A percentile compares a stretch with the other conserved stretches of the same genome.
These are phyloP conservation scores for Pleomassaria siparia DNA, from an alignment of 2,329 filamentous ascomycete species.

Conservation along the genomic window DNA sequence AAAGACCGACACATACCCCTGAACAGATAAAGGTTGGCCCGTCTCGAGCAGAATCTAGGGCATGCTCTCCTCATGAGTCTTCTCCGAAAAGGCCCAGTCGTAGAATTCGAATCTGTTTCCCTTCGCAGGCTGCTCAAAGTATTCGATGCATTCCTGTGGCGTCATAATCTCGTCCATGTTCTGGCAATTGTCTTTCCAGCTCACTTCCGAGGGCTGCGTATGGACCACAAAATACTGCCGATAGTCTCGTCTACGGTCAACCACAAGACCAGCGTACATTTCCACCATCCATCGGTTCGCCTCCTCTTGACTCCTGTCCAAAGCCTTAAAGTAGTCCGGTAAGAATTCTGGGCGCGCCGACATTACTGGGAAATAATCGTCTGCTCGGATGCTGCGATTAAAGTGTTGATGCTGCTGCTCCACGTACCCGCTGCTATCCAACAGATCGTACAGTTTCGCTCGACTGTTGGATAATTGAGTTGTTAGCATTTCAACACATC, in stretches of 20 bases:
- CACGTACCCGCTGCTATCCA: slow-evolving; percentile 23
- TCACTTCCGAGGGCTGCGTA: slow-evolving; percentile 19
- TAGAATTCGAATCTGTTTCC: slow-evolving; percentile 31
- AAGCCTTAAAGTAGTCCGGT: slow-evolving; percentile 28
- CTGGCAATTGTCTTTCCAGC: slow-evolving; percentile 27
- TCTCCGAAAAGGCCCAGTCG: slow-evolving; percentile 18
- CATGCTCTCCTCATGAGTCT: background rate
- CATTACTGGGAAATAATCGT: slow-evolving; percentile 34
- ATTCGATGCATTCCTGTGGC: slow-evolving; percentile 27
- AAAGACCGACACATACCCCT: too few species aligned
- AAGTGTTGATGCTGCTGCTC: slow-evolving; percentile 23
- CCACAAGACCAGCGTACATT: slow-evolving; percentile 26
- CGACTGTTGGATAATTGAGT: too few species aligned
- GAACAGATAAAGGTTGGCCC: too few species aligned
- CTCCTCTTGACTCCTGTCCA: slow-evolving; percentile 19
- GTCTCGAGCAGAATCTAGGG: background rate
- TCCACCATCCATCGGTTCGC: slow-evolving; percentile 30
- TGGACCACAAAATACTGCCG: slow-evolving; percentile 38
- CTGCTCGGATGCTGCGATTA: slow-evolving; percentile 3
- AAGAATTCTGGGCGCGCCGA: slow-evolving; percentile 25
- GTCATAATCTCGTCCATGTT: slow-evolving; percentile 33
- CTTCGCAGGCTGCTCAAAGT: slow-evolving; percentile 19
- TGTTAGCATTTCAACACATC: too few species aligned
- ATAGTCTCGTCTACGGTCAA: slow-evolving; percentile 26
- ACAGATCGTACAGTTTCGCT: slow-evolving; percentile 27